Evolutionary conservation across 83 land plant genomes (phyloP), one percentile per base, ranked within the genome.

Genomic region (Larix sibirica): DNA sequence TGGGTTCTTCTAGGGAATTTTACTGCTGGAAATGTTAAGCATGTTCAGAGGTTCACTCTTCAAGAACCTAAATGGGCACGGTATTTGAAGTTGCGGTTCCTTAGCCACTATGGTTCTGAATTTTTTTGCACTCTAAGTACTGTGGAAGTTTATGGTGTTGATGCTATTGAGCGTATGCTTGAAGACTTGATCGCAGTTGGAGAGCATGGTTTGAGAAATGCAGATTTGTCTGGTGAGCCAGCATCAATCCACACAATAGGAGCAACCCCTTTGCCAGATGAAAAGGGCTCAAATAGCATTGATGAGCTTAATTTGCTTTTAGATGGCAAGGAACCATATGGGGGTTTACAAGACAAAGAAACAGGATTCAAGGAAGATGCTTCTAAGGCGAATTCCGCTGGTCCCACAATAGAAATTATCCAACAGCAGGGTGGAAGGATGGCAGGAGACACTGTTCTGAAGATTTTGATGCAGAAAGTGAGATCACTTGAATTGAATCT

Each of bases 381-480:
- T 36, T 0, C 65, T 18, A 62, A 21, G 12, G 64, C 61, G 6
- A 83, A 58, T 28, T 31, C 84, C 21, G 90, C 86, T 79, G 90
- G 89, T 81, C 84, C 86, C 6, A 84, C 67, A 71, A 68, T 44
- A 62, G 90, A 84, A 79, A 81, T 77, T 62, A 83, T 84, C 64
- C 89, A 84, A 50, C 83, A 79, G 21, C 88, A 85, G 58, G 83
- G 73, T 83, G 89, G 91, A 66, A 88, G 95, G 83, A 84, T 93
- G 58, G 91, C 92, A 1, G 89, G 94, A 60, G 97, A 97, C 84
- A 91, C 95, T 13, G 96, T 94, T 47, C 84, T 97, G 70, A 97
- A 94, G 85, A 88, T 97, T 28, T 81, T 97, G 84, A 91, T 97
- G 95, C 99, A 95, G 83, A 97, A 94, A 81, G 98, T 97, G 18